Evolutionary conservation across 495 filamentous ascomycete species (phyloP), one percentile per base, ranked within the genome.

Genomic region (Tricharina praecox): DNA sequence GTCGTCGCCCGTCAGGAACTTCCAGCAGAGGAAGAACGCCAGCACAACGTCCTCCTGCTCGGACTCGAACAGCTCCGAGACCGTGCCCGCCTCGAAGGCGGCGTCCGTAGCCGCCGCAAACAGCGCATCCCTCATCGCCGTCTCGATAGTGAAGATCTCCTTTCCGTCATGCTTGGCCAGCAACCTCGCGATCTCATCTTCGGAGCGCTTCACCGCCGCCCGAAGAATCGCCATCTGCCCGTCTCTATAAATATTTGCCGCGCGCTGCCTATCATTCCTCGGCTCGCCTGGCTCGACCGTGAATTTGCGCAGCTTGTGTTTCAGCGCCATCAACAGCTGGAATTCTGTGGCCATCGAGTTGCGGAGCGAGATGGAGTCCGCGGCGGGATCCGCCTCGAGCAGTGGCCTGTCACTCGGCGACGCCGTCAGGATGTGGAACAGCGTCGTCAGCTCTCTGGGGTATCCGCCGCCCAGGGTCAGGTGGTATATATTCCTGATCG

Each of bases 31-130:
- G 11, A 41, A 56, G n/a, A 61, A 33, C 13, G 55, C 55, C 23
- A 56, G 47, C 11, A 60, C 57, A 1, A 60, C 19, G 35, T 60
- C 58, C 0, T 48, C 57, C 18, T 57, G 53, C 5, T 51, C 58
- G 3, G 30, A 43, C 32, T 46, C 50, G 5, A 24, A 19, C n/a
- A 60, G 37, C 9, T 52, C 53, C 13, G 15, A 30, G 2, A 30
- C 38, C n/a, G 43, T 47, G 0, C 16, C 9, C 0, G 47, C 49
- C n/a, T 52, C 56, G 21, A 61, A 61, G 35, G 50, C 53, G 8
- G 23, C 13, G 10, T 49, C 46, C 9, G 56, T 40, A 1, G 56
- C 57, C 4, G 32, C 24, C 5, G 21, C 8, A 18, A 53, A 61
- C 16, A 2, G 4, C 4, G 4, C 1, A 4, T 49, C 20, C 7